A percentile compares a stretch with the other conserved stretches of the same genome.
Evolutionary conservation across 2,329 filamentous ascomycete species (phyloP).

Genomic region (Fusarium heterosporum): DNA sequence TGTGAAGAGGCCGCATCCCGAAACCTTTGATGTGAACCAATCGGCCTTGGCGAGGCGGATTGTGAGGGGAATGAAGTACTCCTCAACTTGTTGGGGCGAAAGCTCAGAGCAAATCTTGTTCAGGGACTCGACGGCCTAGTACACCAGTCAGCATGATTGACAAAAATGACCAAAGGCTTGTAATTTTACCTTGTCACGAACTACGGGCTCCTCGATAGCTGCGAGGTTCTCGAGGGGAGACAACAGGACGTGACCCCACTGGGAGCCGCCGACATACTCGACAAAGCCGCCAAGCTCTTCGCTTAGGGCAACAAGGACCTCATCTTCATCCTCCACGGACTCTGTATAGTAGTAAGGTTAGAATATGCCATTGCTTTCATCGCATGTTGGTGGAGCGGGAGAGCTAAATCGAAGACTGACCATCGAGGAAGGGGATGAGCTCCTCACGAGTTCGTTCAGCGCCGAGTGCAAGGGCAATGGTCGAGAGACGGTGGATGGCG

Average conservation of each 20-base stretch:
- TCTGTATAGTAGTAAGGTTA: slow-evolving; percentile 66
- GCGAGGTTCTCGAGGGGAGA: slow-evolving; percentile 98
- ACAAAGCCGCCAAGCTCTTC: slow-evolving; percentile 97
- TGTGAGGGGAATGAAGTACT: slow-evolving; percentile 95
- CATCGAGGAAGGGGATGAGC: slow-evolving; percentile 98
- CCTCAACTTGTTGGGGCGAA: slow-evolving; percentile 91
- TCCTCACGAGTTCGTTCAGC: slow-evolving; percentile 97
- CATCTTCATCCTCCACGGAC: slow-evolving; percentile 98
- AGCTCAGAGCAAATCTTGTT: slow-evolving; percentile 99
- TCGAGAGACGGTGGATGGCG: slow-evolving; percentile 97
- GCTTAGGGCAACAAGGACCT: slow-evolving; percentile 95
- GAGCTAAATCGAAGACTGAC: slow-evolving; percentile 66
- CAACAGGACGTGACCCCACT: slow-evolving; percentile 94
- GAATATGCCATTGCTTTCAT: slow-evolving; percentile 25
- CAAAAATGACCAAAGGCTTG: slow-evolving; percentile 31
- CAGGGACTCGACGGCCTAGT: slow-evolving; percentile 93
- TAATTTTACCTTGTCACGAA: slow-evolving; percentile 87
- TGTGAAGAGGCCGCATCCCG: slow-evolving; percentile 94
- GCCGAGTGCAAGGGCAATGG: slow-evolving; percentile 95
- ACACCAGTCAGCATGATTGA: slow-evolving; percentile 11
- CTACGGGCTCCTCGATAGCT: slow-evolving; percentile 97
- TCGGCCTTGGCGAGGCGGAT: slow-evolving; percentile 98
- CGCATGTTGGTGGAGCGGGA: slow-evolving; percentile 31
- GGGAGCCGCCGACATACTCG: slow-evolving; percentile 95
- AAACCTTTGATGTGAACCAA: slow-evolving; percentile 99